Conservation (phyloP, 202 grass and related monocot species). For the Dendrocalamus latiflorus region DNA sequence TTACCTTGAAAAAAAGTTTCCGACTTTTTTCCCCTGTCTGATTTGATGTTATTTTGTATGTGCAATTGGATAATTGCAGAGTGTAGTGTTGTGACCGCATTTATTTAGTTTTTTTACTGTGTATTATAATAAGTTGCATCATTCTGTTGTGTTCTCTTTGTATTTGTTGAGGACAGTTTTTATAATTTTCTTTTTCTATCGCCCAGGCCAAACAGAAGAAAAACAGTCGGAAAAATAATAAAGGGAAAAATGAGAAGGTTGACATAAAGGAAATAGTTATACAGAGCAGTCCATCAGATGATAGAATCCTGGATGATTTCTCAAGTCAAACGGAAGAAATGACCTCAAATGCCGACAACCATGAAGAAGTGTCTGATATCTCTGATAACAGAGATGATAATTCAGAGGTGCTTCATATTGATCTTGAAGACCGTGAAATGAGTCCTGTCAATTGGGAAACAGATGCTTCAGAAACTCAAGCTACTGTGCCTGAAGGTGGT, state of each 20-base stretch:
- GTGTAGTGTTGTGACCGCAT: not conserved
- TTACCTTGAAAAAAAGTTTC: no score
- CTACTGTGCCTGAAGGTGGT: slow-evolving; percentile 33
- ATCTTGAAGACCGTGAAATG: slow-evolving; percentile 56
- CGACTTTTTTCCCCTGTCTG: not conserved
- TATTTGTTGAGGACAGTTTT: slow-evolving; percentile 2
- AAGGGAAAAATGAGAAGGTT: slow-evolving; percentile 61
- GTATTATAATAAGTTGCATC: not conserved
- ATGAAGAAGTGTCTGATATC: slow-evolving; percentile 71
- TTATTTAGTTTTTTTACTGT: not conserved
- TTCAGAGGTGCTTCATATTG: slow-evolving; percentile 58
- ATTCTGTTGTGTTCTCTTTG: not conserved
- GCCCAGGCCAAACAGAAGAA: slow-evolving; percentile 88
- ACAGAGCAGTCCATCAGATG: slow-evolving; percentile 38
- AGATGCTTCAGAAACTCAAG: slow-evolving; percentile 67
- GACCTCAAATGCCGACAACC: slow-evolving; percentile 47
- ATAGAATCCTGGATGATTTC: slow-evolving; percentile 49
- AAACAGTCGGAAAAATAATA: slow-evolving; percentile 65
- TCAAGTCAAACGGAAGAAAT: slow-evolving; percentile 52
- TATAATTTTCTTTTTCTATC: not conserved
- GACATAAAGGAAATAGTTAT: slow-evolving; percentile 41
- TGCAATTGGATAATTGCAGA: not conserved
- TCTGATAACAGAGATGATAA: slow-evolving; percentile 76
- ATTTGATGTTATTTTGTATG: slow-evolving; percentile 11
- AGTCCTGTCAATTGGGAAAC: slow-evolving; percentile 79